A percentile compares a stretch with the other conserved stretches of the same genome.
Conservation (phyloP, 805 yeast genomes). For the Myxozyma udenii region DNA sequence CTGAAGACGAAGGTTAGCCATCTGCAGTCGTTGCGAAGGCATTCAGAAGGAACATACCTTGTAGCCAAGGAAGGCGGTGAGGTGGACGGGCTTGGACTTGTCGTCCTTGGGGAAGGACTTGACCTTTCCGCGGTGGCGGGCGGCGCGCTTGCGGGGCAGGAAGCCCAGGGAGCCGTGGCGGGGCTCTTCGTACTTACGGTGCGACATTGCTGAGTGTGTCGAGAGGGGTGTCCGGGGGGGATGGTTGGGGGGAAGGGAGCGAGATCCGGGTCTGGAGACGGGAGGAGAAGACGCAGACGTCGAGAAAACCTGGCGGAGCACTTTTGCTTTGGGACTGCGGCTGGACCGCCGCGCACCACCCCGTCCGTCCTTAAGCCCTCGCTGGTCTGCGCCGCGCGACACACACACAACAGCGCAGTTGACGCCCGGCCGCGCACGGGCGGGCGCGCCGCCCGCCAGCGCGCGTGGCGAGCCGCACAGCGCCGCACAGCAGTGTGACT, state of each 20-base stretch:
- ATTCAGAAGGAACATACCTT: constrained; percentile 36
- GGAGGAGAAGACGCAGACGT: background rate
- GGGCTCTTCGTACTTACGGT: constrained; percentile 99
- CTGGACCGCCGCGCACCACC: too few relatives aligned
- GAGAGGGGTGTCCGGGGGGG: background rate
- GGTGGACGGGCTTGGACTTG: constrained; percentile 94
- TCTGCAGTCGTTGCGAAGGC: background rate
- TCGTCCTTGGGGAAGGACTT: constrained; percentile 99
- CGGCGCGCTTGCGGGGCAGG: constrained; percentile 99
- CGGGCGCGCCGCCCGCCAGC: too few relatives aligned
- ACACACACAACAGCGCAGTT: too few relatives aligned
- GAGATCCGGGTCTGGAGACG: background rate
- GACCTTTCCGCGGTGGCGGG: constrained; percentile 97
- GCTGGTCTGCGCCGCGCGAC: too few relatives aligned
- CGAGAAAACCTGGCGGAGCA: too few relatives aligned
- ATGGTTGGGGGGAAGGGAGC: background rate
- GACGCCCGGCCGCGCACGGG: too few relatives aligned
- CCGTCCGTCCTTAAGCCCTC: too few relatives aligned
- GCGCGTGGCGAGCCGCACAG: background rate
- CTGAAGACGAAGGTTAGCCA: constrained; percentile 32
- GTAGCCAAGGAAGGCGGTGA: constrained; percentile 99
- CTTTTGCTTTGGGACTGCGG: too few relatives aligned
- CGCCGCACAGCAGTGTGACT: background rate
- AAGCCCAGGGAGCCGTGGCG: constrained; percentile 99
- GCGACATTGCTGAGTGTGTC: constrained; percentile 67